These are phyloP conservation scores for Candida mesenterica DNA, from an alignment of 1,139 yeast species.

Conservation along the genomic window DNA sequence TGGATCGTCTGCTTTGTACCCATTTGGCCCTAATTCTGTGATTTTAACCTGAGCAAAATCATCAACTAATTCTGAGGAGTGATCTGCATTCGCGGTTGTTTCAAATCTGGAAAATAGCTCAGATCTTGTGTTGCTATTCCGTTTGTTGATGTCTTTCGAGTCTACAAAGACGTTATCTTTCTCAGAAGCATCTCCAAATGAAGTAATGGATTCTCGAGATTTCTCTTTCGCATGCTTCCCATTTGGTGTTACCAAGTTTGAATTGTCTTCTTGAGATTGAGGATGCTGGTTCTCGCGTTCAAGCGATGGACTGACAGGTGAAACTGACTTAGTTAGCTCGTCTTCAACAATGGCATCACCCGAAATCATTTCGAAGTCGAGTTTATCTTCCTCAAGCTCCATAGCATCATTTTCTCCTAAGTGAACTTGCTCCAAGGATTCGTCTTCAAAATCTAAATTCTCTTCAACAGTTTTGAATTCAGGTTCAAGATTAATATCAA, in stretches of 20 bases:
- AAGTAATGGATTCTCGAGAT: not conserved
- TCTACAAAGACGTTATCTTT: constrained; percentile 17
- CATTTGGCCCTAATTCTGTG: constrained; percentile 16
- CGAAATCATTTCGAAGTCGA: not conserved
- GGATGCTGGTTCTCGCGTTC: not conserved
- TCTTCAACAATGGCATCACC: not conserved
- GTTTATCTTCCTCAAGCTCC: too few species aligned
- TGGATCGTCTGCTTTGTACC: constrained; percentile 15
- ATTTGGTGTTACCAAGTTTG: too few species aligned
- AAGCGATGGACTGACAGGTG: not conserved
- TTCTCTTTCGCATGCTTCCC: not conserved
- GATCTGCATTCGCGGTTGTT: constrained; percentile 14
- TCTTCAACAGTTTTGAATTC: constrained; percentile 13
- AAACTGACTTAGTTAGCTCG: not conserved
- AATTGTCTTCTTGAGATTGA: constrained; percentile 1
- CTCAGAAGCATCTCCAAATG: constrained; percentile 2
- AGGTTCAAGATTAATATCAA: constrained; percentile 9
- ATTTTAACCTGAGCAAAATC: constrained; percentile 43
- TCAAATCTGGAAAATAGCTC: constrained; percentile 21
- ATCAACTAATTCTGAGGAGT: constrained; percentile 28
- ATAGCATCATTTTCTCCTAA: not conserved
- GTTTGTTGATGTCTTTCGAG: constrained; percentile 6
- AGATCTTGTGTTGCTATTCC: constrained; percentile 8
- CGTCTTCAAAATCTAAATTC: constrained; percentile 4
- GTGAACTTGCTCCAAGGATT: constrained; percentile 11